A percentile compares a stretch with the other conserved stretches of the same genome.
Evolutionary conservation across 495 filamentous ascomycete genomes (phyloP).

Genomic region (Xylaria cubensis): DNA sequence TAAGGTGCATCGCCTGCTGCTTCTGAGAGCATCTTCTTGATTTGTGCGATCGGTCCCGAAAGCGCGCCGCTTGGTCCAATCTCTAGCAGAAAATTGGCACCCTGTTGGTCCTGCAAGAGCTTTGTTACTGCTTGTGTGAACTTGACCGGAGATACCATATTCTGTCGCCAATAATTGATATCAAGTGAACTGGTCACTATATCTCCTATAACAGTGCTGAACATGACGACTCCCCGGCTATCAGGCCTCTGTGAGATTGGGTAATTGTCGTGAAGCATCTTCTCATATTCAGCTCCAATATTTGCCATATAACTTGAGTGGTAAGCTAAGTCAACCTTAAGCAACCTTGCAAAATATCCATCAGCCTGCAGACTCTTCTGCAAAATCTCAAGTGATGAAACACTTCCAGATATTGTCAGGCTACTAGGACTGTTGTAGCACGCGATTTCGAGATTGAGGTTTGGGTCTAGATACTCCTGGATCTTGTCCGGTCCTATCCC

Average conservation of each 20-base stretch:
- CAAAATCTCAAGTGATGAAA: conserved; percentile 51
- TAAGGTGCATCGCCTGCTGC: conserved; percentile 30
- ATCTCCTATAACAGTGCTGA: conserved; percentile 45
- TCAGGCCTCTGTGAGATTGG: neutral
- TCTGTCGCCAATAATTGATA: conserved; percentile 41
- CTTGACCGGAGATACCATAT: conserved; percentile 43
- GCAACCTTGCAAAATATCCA: conserved; percentile 55
- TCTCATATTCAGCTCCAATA: conserved; percentile 47
- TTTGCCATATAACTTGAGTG: conserved; percentile 67
- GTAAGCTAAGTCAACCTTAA: conserved; percentile 64
- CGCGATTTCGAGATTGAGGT: conserved; percentile 43
- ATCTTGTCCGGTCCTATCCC: conserved; percentile 48
- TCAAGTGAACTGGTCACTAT: conserved; percentile 27
- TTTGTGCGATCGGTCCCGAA: conserved; percentile 53
- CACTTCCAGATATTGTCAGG: conserved; percentile 63
- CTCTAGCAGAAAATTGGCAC: conserved; percentile 50
- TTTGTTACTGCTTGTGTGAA: conserved; percentile 45
- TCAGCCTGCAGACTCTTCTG: conserved; percentile 47
- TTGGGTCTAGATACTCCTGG: conserved; percentile 36
- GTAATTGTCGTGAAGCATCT: conserved; percentile 7
- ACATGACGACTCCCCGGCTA: conserved; percentile 34
- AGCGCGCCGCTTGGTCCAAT: conserved; percentile 59
- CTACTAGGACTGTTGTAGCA: conserved; percentile 62
- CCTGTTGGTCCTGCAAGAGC: neutral
- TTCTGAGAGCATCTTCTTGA: conserved; percentile 27